Evolutionary conservation across 2,329 filamentous ascomycete genomes (phyloP), one percentile per base, ranked within the genome.

Genomic region (Ciborinia camelliae): DNA sequence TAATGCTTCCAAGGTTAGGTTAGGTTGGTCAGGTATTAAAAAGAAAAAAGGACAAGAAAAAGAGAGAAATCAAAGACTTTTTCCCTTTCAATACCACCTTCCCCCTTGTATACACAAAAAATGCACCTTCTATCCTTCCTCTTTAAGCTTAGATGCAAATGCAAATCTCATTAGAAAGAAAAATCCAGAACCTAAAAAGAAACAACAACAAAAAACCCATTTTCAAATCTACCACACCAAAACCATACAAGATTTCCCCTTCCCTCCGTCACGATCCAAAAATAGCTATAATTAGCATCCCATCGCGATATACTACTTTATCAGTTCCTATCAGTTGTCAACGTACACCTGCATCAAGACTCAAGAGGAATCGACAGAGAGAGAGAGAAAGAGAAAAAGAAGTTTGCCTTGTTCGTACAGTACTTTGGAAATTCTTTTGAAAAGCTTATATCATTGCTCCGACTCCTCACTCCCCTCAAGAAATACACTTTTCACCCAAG

Each of bases 281-380:
- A 54, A 62, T 54, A 62, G 50, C 59, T 62, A 62, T 62, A 62
- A 54, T 62, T 62, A 62, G 59, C 50, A 62, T 43, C 59, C 37
- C 43, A 62, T 43, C 54, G 41, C 28, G 54, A 58, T 35, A 39
- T 35, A 41, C 59, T 35, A 41, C 59, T 54, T 26, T 62, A 53
- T 62, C 59, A 43, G 59, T 62, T 45, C 59, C 59, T 54, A 62
- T 62, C 59, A 62, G 59, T 62, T 43, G 45, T 52, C 18, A 43
- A 18, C 59, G n/a, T n/a, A n/a, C n/a, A n/a, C n/a, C n/a, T n/a
- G n/a, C n/a, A n/a, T n/a, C n/a, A n/a, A n/a, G n/a, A n/a, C 23
- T 53, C 59, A 32, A 4, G 18, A n/a, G 32, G 45, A 48, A 28
- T 37, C 37, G 32, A 43, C 41, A 43, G 20, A 43, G 41, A 43